Base-by-base conservation (phyloP, 805 yeast species). In the Pichia occidentalis region DNA sequence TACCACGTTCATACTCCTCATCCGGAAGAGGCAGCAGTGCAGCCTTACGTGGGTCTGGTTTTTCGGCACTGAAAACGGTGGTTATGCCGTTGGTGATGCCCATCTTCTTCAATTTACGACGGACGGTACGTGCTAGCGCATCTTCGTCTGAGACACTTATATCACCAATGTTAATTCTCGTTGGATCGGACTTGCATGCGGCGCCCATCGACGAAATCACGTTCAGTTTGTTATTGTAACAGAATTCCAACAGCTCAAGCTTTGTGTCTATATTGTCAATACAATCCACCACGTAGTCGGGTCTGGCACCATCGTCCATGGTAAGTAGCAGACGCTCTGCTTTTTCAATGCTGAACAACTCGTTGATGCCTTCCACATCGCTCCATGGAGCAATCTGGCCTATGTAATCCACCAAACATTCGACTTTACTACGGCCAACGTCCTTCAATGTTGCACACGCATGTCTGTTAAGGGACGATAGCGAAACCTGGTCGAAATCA, bases 221-320 rank as follows among this genome's bases (percentile, higher is more conserved):
- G n/a, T 73, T 75, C 24, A 90, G 56, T 2, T 68, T 59, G 30
- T 75, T 62, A 13, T 69, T 67, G 54, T 78, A 65, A 48, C 95
- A 80, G 60, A 70, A 88, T 23, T 79, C 78, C 47, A 92, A 64
- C 36, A 92, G 65, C 52, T 92, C 98, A 20, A 88, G 94, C 54
- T 92, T 92, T n/a, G 97, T 88, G 51, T 90, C 95, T 43, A 92
- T 81, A 57, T 92, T 92, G 61, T 92, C 99, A 49, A 92, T 92
- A 63, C 97, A 92, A 56, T 92, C 99, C 21, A 92, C 83, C 19
- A 92, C 77, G 54, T 77, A 84, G 28, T 83, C 78, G 4, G 95
- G 95, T 11, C 64, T 59, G 1, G 71, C 74, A 8, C 29, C 33
- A 12, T 69, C 70, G 3, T 32, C 36, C 36, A 30, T 32, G 25